Evolutionary conservation across 176 grass and related monocot species (phyloP).

Genomic region (Triticum dicoccoides): DNA sequence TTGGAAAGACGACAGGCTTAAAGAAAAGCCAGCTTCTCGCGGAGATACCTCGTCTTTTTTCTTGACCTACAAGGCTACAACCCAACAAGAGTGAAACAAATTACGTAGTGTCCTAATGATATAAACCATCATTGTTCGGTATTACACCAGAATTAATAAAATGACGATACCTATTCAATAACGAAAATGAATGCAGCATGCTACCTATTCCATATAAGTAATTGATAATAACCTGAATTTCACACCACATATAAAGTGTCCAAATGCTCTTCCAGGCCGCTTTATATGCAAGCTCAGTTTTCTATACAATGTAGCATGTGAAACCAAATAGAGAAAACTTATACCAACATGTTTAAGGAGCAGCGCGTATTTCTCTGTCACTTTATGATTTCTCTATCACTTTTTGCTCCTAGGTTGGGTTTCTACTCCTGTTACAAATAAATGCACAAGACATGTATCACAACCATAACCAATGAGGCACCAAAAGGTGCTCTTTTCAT

Average conservation of each 20-base stretch:
- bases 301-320: not conserved
- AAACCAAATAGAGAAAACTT: not conserved
- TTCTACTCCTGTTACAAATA: not conserved
- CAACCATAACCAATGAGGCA: too few species aligned
- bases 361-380: slow-evolving; percentile 62
- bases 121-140: not conserved
- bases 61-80: slow-evolving; percentile 45
- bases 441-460: not conserved
- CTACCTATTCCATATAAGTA: not conserved
- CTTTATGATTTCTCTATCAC: slow-evolving; percentile 61
- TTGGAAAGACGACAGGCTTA: slow-evolving; percentile 72
- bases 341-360: slow-evolving; percentile 70
- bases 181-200: not conserved
- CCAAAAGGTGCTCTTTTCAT: too few species aligned
- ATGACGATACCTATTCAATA: not conserved
- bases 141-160: not conserved
- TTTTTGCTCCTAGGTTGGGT: slow-evolving; percentile 40
- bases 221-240: not conserved
- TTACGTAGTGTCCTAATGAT: not conserved
- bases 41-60: slow-evolving; percentile 46
- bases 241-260: not conserved
- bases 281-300: not conserved
- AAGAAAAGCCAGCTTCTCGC: slow-evolving; percentile 61
- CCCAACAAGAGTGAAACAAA: slow-evolving; percentile 22
- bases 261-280: not conserved